A percentile compares a stretch with the other conserved stretches of the same genome.
These are phyloP conservation scores for Lentinula boryana DNA, from an alignment of 768 basidiomycete genomes.

Conservation along the genomic window DNA sequence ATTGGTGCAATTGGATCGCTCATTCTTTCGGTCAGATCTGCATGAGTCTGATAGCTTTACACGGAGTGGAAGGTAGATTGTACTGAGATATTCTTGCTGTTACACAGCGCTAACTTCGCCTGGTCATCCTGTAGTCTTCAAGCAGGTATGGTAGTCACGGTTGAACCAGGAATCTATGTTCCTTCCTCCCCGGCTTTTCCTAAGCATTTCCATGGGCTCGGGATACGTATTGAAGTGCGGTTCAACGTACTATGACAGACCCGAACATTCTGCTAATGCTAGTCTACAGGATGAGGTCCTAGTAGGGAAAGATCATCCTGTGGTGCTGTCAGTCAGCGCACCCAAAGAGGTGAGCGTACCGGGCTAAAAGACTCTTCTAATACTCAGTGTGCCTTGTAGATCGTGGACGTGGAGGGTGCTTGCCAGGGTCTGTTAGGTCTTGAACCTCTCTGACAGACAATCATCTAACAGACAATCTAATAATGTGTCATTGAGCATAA, in stretches of 20 bases:
- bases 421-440: conserved; percentile 69
- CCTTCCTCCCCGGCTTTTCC: conserved; percentile 78
- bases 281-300: conserved; percentile 48
- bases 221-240: conserved; percentile 82
- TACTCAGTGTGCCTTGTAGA: conserved; percentile 25
- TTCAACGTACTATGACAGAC: background rate
- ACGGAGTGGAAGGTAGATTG: conserved; percentile 39
- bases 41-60: conserved; percentile 76
- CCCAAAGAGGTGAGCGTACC: conserved; percentile 51
- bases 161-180: conserved; percentile 93
- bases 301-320: conserved; percentile 40
- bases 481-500: too few relatives aligned
- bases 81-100: conserved; percentile 17
- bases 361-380: background rate
- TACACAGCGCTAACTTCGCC: background rate
- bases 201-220: conserved; percentile 83
- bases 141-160: conserved; percentile 86
- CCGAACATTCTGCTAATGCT: conserved; percentile 5
- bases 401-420: conserved; percentile 73
- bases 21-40: conserved; percentile 47
- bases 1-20: background rate
- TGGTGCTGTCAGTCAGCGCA: conserved; percentile 48
- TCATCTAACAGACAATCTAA: background rate
- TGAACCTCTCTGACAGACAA: conserved; percentile 26
- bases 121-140: conserved; percentile 46